These are phyloP conservation scores for Bipolaris victoriae DNA, from an alignment of 2,329 filamentous ascomycete genomes.

Conservation along the genomic window DNA sequence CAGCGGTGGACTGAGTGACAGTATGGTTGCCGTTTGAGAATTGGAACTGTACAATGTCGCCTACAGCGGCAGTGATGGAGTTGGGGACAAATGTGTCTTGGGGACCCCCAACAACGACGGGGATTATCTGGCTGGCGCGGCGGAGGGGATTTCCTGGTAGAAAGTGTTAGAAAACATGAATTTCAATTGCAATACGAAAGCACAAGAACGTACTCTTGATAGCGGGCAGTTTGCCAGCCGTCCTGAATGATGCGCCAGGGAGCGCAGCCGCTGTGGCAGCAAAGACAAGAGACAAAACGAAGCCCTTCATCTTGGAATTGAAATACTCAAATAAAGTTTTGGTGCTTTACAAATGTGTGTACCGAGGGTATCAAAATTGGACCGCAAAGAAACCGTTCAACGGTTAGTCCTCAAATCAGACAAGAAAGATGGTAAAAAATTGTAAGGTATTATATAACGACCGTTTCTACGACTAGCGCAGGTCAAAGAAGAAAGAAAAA, in stretches of 20 bases:
- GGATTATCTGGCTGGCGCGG: slow-evolving; percentile 33
- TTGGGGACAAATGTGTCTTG: slow-evolving; percentile 42
- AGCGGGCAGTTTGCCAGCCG: slow-evolving; percentile 6
- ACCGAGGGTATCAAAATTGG: slow-evolving; percentile 5
- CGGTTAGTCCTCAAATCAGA: slow-evolving; percentile 16
- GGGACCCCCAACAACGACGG: slow-evolving; percentile 40
- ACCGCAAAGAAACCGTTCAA: slow-evolving; percentile 30
- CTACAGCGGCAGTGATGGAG: slow-evolving; percentile 33
- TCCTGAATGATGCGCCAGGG: slow-evolving; percentile 16
- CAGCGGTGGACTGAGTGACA: slow-evolving; percentile 35
- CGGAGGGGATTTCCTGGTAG: slow-evolving; percentile 28
- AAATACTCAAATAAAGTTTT: slow-evolving; percentile 1
- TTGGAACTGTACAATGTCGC: slow-evolving; percentile 41
- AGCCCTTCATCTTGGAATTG: slow-evolving; percentile 23
- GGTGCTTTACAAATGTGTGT: background rate
- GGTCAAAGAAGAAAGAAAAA: slow-evolving; percentile 14
- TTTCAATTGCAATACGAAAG: background rate
- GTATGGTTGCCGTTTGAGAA: slow-evolving; percentile 45
- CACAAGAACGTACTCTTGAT: slow-evolving; percentile 6
- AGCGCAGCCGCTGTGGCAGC: slow-evolving; percentile 22
- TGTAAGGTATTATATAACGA: slow-evolving; percentile 28
- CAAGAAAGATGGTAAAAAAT: background rate
- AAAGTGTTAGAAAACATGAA: background rate
- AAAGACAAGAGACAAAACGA: slow-evolving; percentile 18
- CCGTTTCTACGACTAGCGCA: slow-evolving; percentile 35